Base-by-base conservation (phyloP, 2,329 filamentous ascomycete genomes). In the Colletotrichum gigasporum region DNA sequence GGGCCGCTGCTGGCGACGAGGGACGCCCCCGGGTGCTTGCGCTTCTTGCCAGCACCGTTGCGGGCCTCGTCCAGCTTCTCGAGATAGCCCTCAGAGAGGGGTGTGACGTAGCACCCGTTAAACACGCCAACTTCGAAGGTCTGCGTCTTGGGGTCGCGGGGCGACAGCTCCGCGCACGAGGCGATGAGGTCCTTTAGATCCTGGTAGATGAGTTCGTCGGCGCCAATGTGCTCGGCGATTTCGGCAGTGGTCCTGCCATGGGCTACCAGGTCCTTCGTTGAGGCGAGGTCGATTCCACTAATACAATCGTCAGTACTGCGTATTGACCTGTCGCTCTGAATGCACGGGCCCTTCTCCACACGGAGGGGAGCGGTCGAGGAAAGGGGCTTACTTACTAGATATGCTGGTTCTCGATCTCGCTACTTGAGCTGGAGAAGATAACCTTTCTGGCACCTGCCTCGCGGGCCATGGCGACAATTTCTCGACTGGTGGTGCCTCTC, bases 101-200 rank as follows among this genome's bases (percentile, higher is more conserved):
- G 88, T 0, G 95, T 97, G 66, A 92, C 84, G 77, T 97, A 97
- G 68, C 89, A 88, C 45, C 95, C 95, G 73, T 90, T 93, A 80
- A 98, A 97, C 8, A 97, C 94, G 56, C 95, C 94, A 2, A 96
- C 89, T 74, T 98, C 95, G 69, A 97, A 97, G 58, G 90, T 82
- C 8, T 82, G 82, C 70, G 86, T 74, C 34, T 78, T 75, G 32
- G 81, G 79, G 65, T 85, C 78, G 58, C 85, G 80, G 52, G 88
- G 85, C 65, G 88, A 89, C 4, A 92, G 85, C 69, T 93, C 89
- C 2, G 89, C 85, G 73, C 94, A 97, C 0, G 94, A 89, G 28
- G 85, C 87, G 73, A 91, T 90, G n/a, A 98, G 83, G 71, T 96
- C 94, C 1, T 89, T 85, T 1, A 98, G 85, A 8, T 74, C 73